These are phyloP conservation scores for Arthrobotrys sphaeroides DNA, from an alignment of 2,329 filamentous ascomycete species.

Conservation along the genomic window DNA sequence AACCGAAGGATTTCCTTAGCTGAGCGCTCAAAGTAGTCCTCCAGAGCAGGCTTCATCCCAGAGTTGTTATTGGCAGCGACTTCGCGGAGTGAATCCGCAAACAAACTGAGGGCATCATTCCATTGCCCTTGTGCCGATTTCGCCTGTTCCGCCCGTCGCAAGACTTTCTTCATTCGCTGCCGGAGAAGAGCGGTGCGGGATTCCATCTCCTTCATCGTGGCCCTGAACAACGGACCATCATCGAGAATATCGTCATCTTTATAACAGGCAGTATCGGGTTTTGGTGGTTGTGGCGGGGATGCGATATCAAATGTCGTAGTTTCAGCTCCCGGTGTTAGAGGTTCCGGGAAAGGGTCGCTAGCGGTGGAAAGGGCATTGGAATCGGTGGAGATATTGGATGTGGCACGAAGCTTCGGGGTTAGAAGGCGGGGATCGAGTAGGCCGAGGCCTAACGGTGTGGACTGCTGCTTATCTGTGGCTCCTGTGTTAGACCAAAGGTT, in stretches of 20 bases:
- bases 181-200: conserved; percentile 97
- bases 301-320: conserved; percentile 50
- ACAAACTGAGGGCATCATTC: conserved; percentile 83
- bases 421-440: conserved; percentile 35
- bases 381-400: conserved; percentile 47
- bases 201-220: conserved; percentile 94
- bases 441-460: conserved; percentile 28
- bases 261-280: conserved; percentile 86
- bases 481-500: background rate
- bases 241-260: conserved; percentile 85
- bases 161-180: conserved; percentile 90
- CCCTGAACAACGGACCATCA: conserved; percentile 93
- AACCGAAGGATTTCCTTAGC: conserved; percentile 88
- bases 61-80: conserved; percentile 85
- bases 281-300: conserved; percentile 62
- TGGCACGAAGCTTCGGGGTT: conserved; percentile 39
- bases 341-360: conserved; percentile 49
- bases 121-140: conserved; percentile 80
- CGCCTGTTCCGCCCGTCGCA: conserved; percentile 92
- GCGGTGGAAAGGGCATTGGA: conserved; percentile 35
- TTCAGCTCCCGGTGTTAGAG: conserved; percentile 55
- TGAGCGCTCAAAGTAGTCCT: conserved; percentile 98
- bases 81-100: conserved; percentile 86
- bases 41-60: conserved; percentile 93
- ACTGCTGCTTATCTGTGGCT: conserved; percentile 34